Conservation (phyloP, 208 protist genomes). For the Trypanosoma cruzi region DNA sequence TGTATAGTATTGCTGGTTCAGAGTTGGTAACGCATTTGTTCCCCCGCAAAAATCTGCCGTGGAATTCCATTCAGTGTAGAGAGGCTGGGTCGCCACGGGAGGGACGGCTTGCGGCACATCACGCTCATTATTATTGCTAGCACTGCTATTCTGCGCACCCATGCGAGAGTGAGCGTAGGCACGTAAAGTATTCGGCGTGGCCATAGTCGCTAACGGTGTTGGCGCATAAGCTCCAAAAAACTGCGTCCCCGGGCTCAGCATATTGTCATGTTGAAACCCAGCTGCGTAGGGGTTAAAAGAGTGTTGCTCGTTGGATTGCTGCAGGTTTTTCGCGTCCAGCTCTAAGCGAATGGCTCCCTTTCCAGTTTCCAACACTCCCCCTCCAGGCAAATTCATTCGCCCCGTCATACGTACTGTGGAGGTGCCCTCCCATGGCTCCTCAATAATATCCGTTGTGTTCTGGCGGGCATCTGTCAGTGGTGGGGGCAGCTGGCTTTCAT, state of each 20-base stretch:
- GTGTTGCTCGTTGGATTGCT: conserved; percentile 71
- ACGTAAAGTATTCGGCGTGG: conserved; percentile 74
- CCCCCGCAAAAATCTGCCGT: conserved; percentile 14
- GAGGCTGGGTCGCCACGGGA: neutral
- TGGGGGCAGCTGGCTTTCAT: conserved; percentile 65
- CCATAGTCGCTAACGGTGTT: conserved; percentile 68
- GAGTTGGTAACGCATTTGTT: conserved; percentile 23
- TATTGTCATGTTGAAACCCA: conserved; percentile 52
- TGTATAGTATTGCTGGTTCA: conserved; percentile 88
- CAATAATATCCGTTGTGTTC: conserved; percentile 31
- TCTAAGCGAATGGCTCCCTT: conserved; percentile 44
- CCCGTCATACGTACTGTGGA: conserved; percentile 3
- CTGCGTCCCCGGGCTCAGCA: conserved; percentile 83
- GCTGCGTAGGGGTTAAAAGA: conserved; percentile 73
- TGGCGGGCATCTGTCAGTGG: conserved; percentile 63
- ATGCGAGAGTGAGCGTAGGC: conserved; percentile 77
- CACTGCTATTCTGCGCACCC: conserved; percentile 28
- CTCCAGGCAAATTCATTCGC: conserved; percentile 2
- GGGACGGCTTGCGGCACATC: conserved; percentile 9
- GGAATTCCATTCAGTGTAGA: conserved; percentile 24
- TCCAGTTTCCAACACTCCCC: conserved; percentile 11
- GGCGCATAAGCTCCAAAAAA: conserved; percentile 89
- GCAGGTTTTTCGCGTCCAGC: conserved; percentile 70
- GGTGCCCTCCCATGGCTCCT: conserved; percentile 67
- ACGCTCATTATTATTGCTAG: neutral